Percentiles rank a stretch among this genome's conserved stretches.
Conservation (phyloP, 441 rosid species). For the Adansonia gregorii region DNA sequence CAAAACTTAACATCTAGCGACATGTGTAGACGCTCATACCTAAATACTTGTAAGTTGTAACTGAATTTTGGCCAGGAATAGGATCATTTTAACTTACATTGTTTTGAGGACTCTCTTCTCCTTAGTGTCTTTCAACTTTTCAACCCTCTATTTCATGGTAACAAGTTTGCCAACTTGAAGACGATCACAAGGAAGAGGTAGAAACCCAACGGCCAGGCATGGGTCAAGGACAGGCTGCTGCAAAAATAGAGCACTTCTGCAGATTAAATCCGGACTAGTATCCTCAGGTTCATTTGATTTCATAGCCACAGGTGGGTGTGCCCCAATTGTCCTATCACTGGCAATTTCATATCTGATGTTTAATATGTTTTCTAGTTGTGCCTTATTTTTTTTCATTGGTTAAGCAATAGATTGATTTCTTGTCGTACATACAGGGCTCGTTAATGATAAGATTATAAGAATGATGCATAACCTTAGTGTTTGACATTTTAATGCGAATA, state of each 20-base stretch:
- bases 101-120: slow-evolving; percentile 42
- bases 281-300: slow-evolving; percentile 43
- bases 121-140: slow-evolving; percentile 74
- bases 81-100: slow-evolving; percentile 52
- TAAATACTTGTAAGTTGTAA: not conserved
- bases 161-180: slow-evolving; percentile 91
- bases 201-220: slow-evolving; percentile 87
- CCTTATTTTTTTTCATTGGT: slow-evolving; percentile 47
- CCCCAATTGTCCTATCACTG: slow-evolving; percentile 80
- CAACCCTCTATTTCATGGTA: slow-evolving; percentile 89
- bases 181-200: slow-evolving; percentile 76
- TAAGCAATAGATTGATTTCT: slow-evolving; percentile 26
- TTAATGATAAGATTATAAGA: not conserved
- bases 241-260: slow-evolving; percentile 73
- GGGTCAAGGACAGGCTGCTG: slow-evolving; percentile 96
- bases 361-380: slow-evolving; percentile 64
- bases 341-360: slow-evolving; percentile 79
- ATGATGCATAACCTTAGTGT: not conserved
- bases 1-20: not conserved
- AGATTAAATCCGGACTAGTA: slow-evolving; percentile 60
- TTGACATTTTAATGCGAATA: not conserved
- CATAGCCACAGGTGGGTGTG: slow-evolving; percentile 72
- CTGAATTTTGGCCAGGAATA: not conserved
- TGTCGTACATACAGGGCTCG: not conserved
- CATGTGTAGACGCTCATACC: slow-evolving; percentile 6